These are phyloP conservation scores for Colletotrichum spaethianum DNA, from an alignment of 2,329 filamentous ascomycete genomes.

Conservation along the genomic window DNA sequence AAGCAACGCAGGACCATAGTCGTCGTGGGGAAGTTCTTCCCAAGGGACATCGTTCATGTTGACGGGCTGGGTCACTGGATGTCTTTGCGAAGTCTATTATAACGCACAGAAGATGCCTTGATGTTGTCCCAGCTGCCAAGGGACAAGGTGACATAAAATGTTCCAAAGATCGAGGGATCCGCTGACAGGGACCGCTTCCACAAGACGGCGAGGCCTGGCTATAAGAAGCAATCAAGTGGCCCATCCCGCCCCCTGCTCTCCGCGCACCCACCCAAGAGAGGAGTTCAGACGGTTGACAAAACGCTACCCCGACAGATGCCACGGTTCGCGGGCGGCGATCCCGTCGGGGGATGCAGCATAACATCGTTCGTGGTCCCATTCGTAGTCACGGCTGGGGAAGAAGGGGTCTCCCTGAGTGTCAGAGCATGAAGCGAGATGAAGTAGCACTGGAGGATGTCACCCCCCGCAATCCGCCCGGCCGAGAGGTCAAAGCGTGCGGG, in stretches of 20 bases:
- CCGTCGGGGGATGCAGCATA: background rate
- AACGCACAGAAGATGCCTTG: background rate
- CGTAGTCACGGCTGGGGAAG: constrained; percentile 13
- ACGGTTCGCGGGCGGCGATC: constrained; percentile 22
- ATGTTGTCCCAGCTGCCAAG: constrained; percentile 4
- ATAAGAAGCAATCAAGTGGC: constrained; percentile 20
- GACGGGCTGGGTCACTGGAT: background rate
- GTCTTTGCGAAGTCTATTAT: background rate
- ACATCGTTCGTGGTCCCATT: background rate
- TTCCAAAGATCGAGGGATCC: constrained; percentile 28
- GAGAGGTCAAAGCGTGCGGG: constrained; percentile 27
- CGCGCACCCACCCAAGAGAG: constrained; percentile 7
- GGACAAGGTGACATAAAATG: constrained; percentile 10
- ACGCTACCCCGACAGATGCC: constrained; percentile 1
- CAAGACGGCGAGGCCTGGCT: constrained; percentile 24
- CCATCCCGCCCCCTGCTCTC: background rate
- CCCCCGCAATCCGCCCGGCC: constrained; percentile 21
- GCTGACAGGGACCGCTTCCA: constrained; percentile 1
- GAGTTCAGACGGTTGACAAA: constrained; percentile 21
- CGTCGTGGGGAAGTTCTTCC: constrained; percentile 38
- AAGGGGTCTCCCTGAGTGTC: constrained; percentile 32
- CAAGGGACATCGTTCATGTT: constrained; percentile 22
- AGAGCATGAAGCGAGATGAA: constrained; percentile 34
- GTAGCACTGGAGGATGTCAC: constrained; percentile 20
- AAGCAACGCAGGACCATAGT: constrained; percentile 35